phyloP scores from a whole-genome alignment of 768 basidiomycete species.

The Russula dissimulans region DNA sequence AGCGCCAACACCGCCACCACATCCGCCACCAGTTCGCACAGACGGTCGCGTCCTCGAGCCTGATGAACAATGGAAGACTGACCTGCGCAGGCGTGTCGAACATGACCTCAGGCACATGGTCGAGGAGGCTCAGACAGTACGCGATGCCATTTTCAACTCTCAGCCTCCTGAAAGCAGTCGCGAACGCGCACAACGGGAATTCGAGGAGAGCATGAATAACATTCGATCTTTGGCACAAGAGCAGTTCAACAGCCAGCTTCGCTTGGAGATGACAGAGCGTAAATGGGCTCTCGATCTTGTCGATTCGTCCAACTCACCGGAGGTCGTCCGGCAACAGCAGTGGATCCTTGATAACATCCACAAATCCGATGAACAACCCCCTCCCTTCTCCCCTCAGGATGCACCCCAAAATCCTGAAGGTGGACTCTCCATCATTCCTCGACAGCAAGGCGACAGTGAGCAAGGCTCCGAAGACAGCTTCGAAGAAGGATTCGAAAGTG shows the following conservation, averaged over 20 bases:
- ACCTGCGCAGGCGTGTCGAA: conserved; percentile 15
- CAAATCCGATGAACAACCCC: conserved; percentile 1
- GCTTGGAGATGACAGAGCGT: conserved; percentile 15
- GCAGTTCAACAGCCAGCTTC: conserved; percentile 11
- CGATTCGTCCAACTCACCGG: conserved; percentile 11
- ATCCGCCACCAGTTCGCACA: conserved; percentile 11
- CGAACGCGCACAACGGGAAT: conserved; percentile 1
- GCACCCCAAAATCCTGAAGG: neutral
- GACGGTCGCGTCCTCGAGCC: conserved; percentile 9
- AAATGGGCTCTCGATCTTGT: conserved; percentile 15
- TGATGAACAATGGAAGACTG: conserved; percentile 18
- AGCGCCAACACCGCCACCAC: conserved; percentile 12
- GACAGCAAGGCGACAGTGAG: neutral
- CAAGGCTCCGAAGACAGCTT: neutral
- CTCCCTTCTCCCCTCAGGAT: neutral
- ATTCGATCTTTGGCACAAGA: conserved; percentile 17
- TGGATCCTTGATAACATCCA: conserved; percentile 17
- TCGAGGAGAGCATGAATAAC: conserved; percentile 12
- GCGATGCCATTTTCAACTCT: conserved; percentile 6
- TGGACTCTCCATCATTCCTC: neutral
- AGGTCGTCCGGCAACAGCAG: conserved; percentile 19
- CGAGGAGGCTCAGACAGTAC: conserved; percentile 5
- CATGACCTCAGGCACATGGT: conserved; percentile 12
- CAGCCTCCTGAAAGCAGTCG: conserved; percentile 3
- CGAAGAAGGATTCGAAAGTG: conserved; percentile 1